Percentiles rank a stretch among this genome's conserved stretches.
These are phyloP conservation scores for Ophiostoma sp. DNA, from an alignment of 2,329 filamentous ascomycete species.

Conservation along the genomic window DNA sequence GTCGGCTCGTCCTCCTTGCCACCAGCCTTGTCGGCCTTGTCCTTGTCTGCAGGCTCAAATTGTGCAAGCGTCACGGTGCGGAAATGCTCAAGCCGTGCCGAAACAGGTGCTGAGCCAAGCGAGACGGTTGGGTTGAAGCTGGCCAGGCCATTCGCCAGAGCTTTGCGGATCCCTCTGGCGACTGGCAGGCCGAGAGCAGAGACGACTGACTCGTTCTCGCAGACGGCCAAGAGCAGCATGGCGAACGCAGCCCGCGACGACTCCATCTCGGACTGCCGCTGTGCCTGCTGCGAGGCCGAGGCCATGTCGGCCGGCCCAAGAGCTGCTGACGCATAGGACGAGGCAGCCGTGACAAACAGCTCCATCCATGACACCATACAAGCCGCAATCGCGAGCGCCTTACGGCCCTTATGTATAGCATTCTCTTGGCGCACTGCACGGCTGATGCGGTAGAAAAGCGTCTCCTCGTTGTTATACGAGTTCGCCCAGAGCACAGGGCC, in stretches of 20 bases:
- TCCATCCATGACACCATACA: constrained; percentile 60
- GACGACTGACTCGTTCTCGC: constrained; percentile 60
- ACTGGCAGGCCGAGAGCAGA: constrained; percentile 53
- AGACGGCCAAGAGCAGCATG: constrained; percentile 61
- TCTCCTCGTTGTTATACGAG: constrained; percentile 73
- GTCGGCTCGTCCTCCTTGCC: constrained; percentile 48
- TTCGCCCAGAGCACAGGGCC: constrained; percentile 50
- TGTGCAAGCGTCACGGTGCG: constrained; percentile 56
- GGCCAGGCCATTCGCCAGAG: constrained; percentile 52
- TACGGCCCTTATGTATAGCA: constrained; percentile 48
- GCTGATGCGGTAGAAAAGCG: constrained; percentile 88
- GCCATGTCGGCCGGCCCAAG: constrained; percentile 42
- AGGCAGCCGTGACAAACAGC: constrained; percentile 54
- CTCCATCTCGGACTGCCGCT: constrained; percentile 56
- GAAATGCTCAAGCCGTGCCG: constrained; percentile 57
- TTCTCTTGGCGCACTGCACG: constrained; percentile 71
- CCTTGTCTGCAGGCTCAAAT: constrained; percentile 55
- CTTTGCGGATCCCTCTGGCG: constrained; percentile 52
- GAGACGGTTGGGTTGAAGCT: constrained; percentile 59
- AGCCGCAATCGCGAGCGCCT: constrained; percentile 53
- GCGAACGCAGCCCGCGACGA: constrained; percentile 63
- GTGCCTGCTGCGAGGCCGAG: constrained; percentile 38
- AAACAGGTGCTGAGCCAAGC: constrained; percentile 56
- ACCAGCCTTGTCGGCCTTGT: constrained; percentile 37
- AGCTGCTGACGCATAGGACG: constrained; percentile 48